Conservation (phyloP, 2,329 filamentous ascomycete genomes). For the Sarocladium strictum region DNA sequence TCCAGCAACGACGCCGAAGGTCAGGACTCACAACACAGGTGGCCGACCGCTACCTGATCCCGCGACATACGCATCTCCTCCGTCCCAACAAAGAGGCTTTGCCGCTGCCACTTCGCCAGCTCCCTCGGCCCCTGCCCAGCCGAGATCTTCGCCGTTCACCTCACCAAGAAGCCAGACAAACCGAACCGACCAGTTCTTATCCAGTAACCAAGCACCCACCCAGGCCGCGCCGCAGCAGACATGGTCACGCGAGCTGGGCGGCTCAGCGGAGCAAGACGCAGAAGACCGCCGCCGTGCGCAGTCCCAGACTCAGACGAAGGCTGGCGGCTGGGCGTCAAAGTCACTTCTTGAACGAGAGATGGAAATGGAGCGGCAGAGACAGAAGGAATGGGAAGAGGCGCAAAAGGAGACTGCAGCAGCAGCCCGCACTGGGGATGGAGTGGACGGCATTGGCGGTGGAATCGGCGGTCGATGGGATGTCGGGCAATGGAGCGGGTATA, state of each 20-base stretch:
- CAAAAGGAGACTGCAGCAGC: conserved; percentile 60
- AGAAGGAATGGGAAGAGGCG: conserved; percentile 73
- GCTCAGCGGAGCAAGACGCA: conserved; percentile 54
- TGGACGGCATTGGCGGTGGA: conserved; percentile 55
- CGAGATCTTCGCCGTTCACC: not conserved
- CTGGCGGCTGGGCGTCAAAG: conserved; percentile 58
- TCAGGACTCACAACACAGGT: conserved; percentile 32
- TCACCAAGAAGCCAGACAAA: conserved; percentile 23
- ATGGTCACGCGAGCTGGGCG: conserved; percentile 49
- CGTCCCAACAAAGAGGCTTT: conserved; percentile 11
- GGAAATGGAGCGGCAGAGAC: conserved; percentile 71
- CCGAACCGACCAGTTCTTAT: conserved; percentile 54
- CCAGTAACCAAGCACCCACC: conserved; percentile 45
- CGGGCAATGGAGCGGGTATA: conserved; percentile 68
- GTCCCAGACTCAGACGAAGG: conserved; percentile 55
- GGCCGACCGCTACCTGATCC: conserved; percentile 51
- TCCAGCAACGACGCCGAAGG: conserved; percentile 23
- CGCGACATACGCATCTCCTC: conserved; percentile 23
- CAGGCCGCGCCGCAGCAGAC: conserved; percentile 40
- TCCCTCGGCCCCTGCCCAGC: conserved; percentile 14
- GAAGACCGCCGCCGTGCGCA: conserved; percentile 56
- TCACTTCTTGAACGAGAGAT: conserved; percentile 73
- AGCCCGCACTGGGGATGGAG: conserved; percentile 42
- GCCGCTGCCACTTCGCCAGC: not conserved
- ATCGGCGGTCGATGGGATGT: conserved; percentile 68